Conservation (phyloP, 108 stramenopile genomes). For the Nannochloropsis granulata region DNA sequence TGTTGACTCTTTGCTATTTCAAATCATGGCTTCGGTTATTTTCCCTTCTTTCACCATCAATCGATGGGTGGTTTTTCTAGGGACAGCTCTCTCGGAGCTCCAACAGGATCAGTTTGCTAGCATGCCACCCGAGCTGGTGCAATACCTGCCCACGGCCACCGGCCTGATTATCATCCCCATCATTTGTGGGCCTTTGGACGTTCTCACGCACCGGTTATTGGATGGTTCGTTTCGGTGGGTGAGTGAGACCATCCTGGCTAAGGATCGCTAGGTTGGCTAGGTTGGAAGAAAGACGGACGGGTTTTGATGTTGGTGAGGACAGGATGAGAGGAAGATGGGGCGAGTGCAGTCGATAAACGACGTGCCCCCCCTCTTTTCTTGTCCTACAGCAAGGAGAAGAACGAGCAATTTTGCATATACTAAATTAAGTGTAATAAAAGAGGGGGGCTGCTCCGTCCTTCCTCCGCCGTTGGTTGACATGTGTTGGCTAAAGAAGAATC, state of each 20-base stretch:
- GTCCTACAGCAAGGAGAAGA: no score
- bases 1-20: neutral
- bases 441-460: no score
- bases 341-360: no score
- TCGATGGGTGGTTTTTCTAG: neutral
- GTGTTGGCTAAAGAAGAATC: no score
- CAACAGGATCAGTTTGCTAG: neutral
- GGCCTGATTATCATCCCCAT: constrained; percentile 39
- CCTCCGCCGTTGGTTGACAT: no score
- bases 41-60: constrained; percentile 12
- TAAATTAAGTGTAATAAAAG: no score
- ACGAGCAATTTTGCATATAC: no score
- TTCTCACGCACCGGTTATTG: constrained; percentile 7
- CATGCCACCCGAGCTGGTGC: neutral
- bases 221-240: neutral
- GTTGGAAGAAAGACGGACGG: neutral
- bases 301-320: neutral
- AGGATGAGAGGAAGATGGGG: no score
- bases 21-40: neutral
- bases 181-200: constrained; percentile 33
- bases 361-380: no score
- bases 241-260: neutral
- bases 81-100: neutral
- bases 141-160: constrained; percentile 1
- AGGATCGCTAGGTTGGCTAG: neutral